Base-by-base conservation (phyloP, 176 grass and related monocot species). In the Carex pumila region DNA sequence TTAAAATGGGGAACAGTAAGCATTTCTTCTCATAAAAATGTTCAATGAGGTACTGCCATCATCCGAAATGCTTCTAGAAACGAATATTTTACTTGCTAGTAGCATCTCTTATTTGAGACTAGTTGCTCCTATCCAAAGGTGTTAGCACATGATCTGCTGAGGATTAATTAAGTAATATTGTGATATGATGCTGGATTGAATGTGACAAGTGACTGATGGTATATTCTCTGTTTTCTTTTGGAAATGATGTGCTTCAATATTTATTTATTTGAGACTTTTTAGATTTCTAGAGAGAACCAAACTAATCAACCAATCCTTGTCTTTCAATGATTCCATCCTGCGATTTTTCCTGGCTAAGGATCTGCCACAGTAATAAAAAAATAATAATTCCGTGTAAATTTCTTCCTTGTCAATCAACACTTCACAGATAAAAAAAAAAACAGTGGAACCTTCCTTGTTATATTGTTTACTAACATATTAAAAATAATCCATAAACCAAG, bases 21-120 rank as follows among this genome's bases (percentile, higher is more conserved):
- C 68, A 72, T 49, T 45, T 71, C 36, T 75, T 53, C 7, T 62
- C 13, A 68, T 17, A 25, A 29, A 32, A 77, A 56, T 29, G 25
- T 75, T 29, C 47, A n/a, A 5, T 54, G 71, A 49, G 18, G 3
- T n/a, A 77, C 19, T 56, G 25, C 73, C 25, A 21, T 17, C 39
- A 77, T 77, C 73, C 55, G 50, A 77, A 55, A 56, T 73, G 49
- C 71, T 77, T 77, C 73, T 77, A 34, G 73, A 77, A 77, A 32
- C 29, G 50, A 77, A 77, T 77, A 77, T 56, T 73, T 50, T 66
- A 73, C 10, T 25, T 13, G 7, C 0, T 4, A 73, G 72, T 31
- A 56, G 22, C 73, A 77, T 34, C 73, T 77, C 13, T 75, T 52
- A 50, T 56, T 76, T 6, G 72, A 76, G 70, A 73, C 70, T 22